Evolutionary conservation across 805 yeast species (phyloP).

Genomic region (Yarrowia osloensis): DNA sequence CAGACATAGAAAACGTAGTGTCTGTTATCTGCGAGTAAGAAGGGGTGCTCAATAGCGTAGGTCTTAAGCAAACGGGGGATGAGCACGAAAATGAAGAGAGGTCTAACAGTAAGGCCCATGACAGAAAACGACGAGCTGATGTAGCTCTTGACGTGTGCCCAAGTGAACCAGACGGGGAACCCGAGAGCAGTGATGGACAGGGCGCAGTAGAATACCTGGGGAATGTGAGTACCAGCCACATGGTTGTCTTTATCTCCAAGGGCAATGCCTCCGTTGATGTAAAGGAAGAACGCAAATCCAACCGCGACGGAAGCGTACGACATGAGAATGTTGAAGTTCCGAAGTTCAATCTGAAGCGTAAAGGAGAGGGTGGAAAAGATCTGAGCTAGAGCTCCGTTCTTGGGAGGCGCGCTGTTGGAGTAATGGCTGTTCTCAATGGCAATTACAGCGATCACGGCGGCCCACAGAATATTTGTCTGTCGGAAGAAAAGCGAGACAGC

Average conservation of each 20-base stretch:
- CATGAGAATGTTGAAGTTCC: slow-evolving; percentile 28
- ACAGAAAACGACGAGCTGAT: slow-evolving; percentile 11
- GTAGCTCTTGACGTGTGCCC: neutral
- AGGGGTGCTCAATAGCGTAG: slow-evolving; percentile 79
- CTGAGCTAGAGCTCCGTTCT: slow-evolving; percentile 5
- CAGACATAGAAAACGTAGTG: slow-evolving; percentile 89
- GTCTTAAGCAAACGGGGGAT: slow-evolving; percentile 4
- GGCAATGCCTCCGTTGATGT: slow-evolving; percentile 78
- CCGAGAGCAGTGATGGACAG: slow-evolving; percentile 65
- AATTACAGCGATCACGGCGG: slow-evolving; percentile 57
- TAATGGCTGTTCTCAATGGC: slow-evolving; percentile 15
- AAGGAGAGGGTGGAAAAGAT: slow-evolving; percentile 30
- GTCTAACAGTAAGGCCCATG: slow-evolving; percentile 28
- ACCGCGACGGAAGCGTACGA: slow-evolving; percentile 50
- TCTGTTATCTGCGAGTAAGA: slow-evolving; percentile 88
- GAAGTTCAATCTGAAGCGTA: slow-evolving; percentile 33
- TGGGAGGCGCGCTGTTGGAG: slow-evolving; percentile 15
- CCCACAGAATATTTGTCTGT: slow-evolving; percentile 93
- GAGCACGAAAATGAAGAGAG: neutral
- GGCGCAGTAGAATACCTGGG: slow-evolving; percentile 79
- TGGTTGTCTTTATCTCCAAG: slow-evolving; percentile 93
- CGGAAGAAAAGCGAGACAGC: slow-evolving; percentile 70
- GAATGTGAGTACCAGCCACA: slow-evolving; percentile 64
- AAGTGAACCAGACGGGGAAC: slow-evolving; percentile 70
- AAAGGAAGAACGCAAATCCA: slow-evolving; percentile 58